A percentile compares a stretch with the other conserved stretches of the same genome.
phyloP scores from a whole-genome alignment of 2,329 filamentous ascomycete species.

The Beauveria australis region DNA sequence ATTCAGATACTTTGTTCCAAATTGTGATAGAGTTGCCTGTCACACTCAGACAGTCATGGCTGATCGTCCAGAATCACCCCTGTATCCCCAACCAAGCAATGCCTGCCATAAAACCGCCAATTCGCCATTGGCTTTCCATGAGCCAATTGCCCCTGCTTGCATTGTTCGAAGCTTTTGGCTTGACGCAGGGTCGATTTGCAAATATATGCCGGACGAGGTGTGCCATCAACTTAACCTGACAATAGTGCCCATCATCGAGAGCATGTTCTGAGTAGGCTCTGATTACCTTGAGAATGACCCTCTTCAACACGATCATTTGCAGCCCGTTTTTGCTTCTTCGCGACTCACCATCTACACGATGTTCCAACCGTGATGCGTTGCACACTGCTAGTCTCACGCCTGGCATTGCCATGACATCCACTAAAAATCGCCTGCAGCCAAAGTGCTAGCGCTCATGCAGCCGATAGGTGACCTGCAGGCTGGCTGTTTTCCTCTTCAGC shows the following conservation, averaged over 20 bases:
- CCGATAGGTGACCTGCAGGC: conserved; percentile 1
- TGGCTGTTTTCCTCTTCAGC: background rate
- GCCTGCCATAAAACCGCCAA: too few species aligned
- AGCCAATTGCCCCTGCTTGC: too few species aligned
- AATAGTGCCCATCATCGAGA: too few species aligned
- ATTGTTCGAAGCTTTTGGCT: too few species aligned
- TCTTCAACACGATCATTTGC: too few species aligned
- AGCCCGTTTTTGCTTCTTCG: background rate
- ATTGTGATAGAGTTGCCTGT: background rate
- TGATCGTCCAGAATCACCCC: background rate
- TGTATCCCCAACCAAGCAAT: too few species aligned
- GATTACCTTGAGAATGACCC: too few species aligned
- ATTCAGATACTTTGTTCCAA: background rate
- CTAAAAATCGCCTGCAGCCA: background rate
- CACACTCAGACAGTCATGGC: background rate
- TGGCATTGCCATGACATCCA: background rate
- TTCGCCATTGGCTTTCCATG: too few species aligned
- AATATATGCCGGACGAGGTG: too few species aligned
- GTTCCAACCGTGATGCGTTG: background rate
- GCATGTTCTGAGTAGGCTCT: too few species aligned
- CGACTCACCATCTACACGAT: background rate
- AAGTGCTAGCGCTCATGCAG: background rate
- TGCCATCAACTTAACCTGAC: too few species aligned
- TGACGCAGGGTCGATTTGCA: too few species aligned
- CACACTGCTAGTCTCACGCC: background rate